phyloP scores from a whole-genome alignment of 2,329 filamentous ascomycete genomes.

The Calonectria pseudoturangicola region DNA sequence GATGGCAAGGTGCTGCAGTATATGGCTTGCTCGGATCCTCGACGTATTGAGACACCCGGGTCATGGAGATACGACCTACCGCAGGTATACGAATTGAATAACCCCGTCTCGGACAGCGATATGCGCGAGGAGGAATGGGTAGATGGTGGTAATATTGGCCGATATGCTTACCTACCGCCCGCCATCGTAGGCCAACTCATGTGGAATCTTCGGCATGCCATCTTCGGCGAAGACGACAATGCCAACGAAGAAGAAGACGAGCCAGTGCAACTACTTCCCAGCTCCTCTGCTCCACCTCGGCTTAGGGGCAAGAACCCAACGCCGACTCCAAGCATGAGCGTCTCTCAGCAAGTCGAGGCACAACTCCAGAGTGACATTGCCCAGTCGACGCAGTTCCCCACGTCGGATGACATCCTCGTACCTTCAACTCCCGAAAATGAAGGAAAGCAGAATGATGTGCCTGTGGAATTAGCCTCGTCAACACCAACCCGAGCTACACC shows the following conservation, averaged over 20 bases:
- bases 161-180: constrained; percentile 73
- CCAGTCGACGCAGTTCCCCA: constrained; percentile 61
- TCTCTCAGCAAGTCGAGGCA: constrained; percentile 72
- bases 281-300: constrained; percentile 45
- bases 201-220: constrained; percentile 73
- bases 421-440: constrained; percentile 58
- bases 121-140: constrained; percentile 75
- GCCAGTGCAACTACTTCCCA: constrained; percentile 47
- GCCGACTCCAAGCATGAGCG: constrained; percentile 58
- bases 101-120: constrained; percentile 70
- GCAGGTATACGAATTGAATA: constrained; percentile 78
- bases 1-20: constrained; percentile 73
- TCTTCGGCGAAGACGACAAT: constrained; percentile 58
- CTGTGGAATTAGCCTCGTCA: constrained; percentile 24
- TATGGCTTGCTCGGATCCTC: constrained; percentile 73
- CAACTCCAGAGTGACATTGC: constrained; percentile 69
- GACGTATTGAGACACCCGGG: constrained; percentile 56
- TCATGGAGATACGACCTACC: constrained; percentile 55
- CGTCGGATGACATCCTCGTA: constrained; percentile 57
- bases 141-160: constrained; percentile 66
- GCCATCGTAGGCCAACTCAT: constrained; percentile 75
- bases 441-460: constrained; percentile 30
- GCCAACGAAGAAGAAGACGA: constrained; percentile 45
- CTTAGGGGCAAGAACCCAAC: constrained; percentile 41
- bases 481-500: constrained; percentile 42